phyloP scores from a whole-genome alignment of 352 stramenopile species.

The Pythium rhizo-oryzae region DNA sequence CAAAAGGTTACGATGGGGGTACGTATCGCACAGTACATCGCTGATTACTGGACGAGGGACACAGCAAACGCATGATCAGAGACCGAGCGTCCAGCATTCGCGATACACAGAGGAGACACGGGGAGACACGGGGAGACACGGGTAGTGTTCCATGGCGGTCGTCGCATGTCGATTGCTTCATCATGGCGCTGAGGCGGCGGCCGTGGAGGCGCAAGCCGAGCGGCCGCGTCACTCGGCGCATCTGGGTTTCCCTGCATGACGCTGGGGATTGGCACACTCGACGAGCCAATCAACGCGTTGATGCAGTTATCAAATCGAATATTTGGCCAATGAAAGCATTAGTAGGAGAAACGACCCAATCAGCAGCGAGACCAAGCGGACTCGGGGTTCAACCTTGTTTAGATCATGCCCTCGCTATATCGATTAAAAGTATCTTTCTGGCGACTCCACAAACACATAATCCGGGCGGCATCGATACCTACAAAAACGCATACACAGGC shows the following conservation, averaged over 20 bases:
- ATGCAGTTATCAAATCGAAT: not conserved
- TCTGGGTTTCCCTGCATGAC: conserved; percentile 5
- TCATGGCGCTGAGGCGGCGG: not conserved
- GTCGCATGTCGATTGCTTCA: conserved; percentile 7
- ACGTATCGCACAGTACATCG: no score
- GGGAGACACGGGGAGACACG: no score
- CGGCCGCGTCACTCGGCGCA: not conserved
- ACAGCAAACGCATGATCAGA: no score
- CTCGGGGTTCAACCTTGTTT: not conserved
- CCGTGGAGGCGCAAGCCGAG: not conserved
- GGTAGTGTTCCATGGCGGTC: no score
- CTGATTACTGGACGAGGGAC: no score
- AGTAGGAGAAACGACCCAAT: conserved; percentile 1
- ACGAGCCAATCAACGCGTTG: conserved; percentile 12
- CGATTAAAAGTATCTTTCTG: conserved; percentile 6
- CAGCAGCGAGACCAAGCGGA: not conserved
- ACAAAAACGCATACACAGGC: not conserved
- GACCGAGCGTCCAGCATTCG: no score
- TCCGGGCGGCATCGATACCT: not conserved
- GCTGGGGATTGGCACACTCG: conserved; percentile 6
- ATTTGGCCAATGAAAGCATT: conserved; percentile 5
- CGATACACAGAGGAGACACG: no score
- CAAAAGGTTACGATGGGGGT: no score
- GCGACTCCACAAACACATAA: not conserved
- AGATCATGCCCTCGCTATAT: conserved; percentile 7